Conservation (phyloP, 306 rosid genomes). For the Trichosanthes truncata region DNA sequence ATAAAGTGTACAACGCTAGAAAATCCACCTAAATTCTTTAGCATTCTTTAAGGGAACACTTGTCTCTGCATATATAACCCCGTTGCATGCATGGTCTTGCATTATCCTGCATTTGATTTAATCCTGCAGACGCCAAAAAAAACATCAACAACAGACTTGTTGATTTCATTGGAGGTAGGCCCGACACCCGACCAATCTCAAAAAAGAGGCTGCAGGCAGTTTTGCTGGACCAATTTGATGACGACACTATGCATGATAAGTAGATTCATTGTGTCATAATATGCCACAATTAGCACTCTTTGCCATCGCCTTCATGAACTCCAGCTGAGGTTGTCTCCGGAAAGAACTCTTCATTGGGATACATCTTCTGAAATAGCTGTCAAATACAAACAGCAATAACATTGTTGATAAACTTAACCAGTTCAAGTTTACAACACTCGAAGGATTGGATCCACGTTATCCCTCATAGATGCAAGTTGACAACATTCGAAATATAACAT, state of each 20-base stretch:
- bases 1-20: not conserved
- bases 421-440: not conserved
- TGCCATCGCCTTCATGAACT: constrained; percentile 14
- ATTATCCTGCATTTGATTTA: not conserved
- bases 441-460: not conserved
- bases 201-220: not conserved
- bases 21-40: not conserved
- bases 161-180: not conserved
- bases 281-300: constrained; percentile 6
- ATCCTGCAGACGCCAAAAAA: not conserved
- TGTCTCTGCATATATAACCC: not conserved
- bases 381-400: not conserved
- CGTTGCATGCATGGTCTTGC: not conserved
- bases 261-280: not conserved
- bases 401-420: not conserved
- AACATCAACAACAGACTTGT: not conserved
- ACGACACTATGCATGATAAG: not conserved
- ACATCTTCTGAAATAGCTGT: constrained; percentile 32
- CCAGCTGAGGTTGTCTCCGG: constrained; percentile 17
- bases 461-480: not conserved
- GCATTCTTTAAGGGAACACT: not conserved
- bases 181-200: not conserved
- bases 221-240: not conserved
- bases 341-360: constrained; percentile 30
- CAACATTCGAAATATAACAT: not conserved